These are phyloP conservation scores for Cerioporus squamosus DNA, from an alignment of 1,284 basidiomycete species.

Conservation along the genomic window DNA sequence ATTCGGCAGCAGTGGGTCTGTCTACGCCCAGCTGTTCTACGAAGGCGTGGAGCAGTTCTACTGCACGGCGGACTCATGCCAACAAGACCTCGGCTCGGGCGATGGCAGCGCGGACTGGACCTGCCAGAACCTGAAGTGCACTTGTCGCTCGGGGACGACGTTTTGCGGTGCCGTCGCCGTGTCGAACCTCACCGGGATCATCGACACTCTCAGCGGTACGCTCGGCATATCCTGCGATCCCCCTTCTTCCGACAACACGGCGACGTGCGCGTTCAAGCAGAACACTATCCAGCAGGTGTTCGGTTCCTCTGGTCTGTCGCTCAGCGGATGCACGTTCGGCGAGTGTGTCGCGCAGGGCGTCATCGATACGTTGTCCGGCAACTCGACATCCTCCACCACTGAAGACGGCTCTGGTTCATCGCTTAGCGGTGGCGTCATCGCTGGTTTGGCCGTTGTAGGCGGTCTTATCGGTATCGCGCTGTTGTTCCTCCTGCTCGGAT, in stretches of 20 bases:
- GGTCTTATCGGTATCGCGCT: constrained; percentile 64
- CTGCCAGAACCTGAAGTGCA: constrained; percentile 76
- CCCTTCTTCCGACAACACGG: constrained; percentile 47
- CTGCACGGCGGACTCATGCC: constrained; percentile 74
- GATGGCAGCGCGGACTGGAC: constrained; percentile 57
- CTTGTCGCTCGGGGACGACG: constrained; percentile 66
- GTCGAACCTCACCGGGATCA: constrained; percentile 57
- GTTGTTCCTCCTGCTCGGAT: constrained; percentile 62
- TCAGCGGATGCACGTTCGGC: constrained; percentile 78
- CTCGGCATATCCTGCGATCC: constrained; percentile 72
- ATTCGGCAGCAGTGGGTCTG: constrained; percentile 58
- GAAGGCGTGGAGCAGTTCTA: constrained; percentile 86
- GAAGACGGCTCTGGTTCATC: constrained; percentile 35
- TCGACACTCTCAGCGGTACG: constrained; percentile 61
- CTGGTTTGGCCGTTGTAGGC: constrained; percentile 84
- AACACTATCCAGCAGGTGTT: constrained; percentile 67
- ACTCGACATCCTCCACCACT: constrained; percentile 31
- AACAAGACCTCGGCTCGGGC: constrained; percentile 51
- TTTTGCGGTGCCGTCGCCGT: constrained; percentile 70
- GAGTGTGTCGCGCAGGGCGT: constrained; percentile 85
- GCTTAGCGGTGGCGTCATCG: constrained; percentile 85
- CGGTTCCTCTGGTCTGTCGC: constrained; percentile 68
- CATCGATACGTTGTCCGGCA: constrained; percentile 55
- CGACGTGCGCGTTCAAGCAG: constrained; percentile 81
- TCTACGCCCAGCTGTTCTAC: constrained; percentile 82